Evolutionary conservation across 768 basidiomycete genomes (phyloP).

Genomic region (Suillus subaureus): DNA sequence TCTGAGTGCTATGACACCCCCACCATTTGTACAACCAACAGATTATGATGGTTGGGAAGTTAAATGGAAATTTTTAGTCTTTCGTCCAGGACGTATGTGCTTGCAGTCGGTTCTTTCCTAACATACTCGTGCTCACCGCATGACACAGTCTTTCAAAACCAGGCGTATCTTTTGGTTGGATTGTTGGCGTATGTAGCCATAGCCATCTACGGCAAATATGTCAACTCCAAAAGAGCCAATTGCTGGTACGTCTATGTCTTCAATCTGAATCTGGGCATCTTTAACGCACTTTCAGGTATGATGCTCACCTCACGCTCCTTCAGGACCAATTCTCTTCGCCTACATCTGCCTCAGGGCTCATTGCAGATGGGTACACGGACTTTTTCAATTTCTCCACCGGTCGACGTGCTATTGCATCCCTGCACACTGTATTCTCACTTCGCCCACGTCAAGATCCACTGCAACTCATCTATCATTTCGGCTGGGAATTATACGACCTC

Average conservation of each 20-base stretch:
- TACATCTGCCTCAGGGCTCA: slow-evolving; percentile 49
- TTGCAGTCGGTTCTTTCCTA: not conserved
- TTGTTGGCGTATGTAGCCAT: slow-evolving; percentile 59
- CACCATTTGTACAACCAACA: slow-evolving; percentile 50
- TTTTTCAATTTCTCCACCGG: slow-evolving; percentile 89
- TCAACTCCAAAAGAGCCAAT: slow-evolving; percentile 62
- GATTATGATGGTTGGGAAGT: slow-evolving; percentile 78
- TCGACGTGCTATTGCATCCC: slow-evolving; percentile 69
- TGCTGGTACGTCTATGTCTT: slow-evolving; percentile 55
- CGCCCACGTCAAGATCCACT: slow-evolving; percentile 84
- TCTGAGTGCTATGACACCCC: slow-evolving; percentile 49
- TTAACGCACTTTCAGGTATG: slow-evolving; percentile 47
- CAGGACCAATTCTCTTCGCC: slow-evolving; percentile 78
- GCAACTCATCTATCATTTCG: slow-evolving; percentile 62
- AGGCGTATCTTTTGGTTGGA: slow-evolving; percentile 55
- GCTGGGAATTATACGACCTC: slow-evolving; percentile 71
- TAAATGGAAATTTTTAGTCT: slow-evolving; percentile 73
- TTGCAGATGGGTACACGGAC: slow-evolving; percentile 73
- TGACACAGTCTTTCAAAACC: slow-evolving; percentile 61
- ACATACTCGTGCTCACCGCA: slow-evolving; percentile 9
- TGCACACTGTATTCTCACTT: slow-evolving; percentile 80
- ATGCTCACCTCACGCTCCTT: slow-evolving; percentile 59
- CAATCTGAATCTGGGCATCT: slow-evolving; percentile 10
- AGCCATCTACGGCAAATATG: slow-evolving; percentile 59
- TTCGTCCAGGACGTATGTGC: slow-evolving; percentile 75